Conservation (phyloP, 2,329 filamentous ascomycete species). For the Aspergillus versicolor region DNA sequence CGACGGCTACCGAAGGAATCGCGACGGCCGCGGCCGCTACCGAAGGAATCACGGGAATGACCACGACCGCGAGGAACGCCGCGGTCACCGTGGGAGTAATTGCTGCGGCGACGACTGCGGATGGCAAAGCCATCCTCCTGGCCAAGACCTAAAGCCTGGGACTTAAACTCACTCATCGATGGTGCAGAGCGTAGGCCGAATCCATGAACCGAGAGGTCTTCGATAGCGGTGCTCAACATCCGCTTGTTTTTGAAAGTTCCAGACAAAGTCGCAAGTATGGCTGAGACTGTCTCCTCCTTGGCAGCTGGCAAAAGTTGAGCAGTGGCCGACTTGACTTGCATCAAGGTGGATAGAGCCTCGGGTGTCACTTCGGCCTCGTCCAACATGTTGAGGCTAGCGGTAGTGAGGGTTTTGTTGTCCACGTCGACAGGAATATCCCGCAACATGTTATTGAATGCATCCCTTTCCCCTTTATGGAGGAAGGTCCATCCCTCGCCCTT, state of each 20-base stretch:
- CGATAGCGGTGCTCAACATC: conserved; percentile 44
- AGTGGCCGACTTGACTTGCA: conserved; percentile 46
- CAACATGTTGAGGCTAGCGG: conserved; percentile 10
- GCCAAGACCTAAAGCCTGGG: not conserved
- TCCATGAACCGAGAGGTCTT: conserved; percentile 46
- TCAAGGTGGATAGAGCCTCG: conserved; percentile 20
- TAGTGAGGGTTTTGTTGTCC: conserved; percentile 19
- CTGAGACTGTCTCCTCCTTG: conserved; percentile 33
- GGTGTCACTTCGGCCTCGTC: conserved; percentile 4
- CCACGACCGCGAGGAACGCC: not conserved
- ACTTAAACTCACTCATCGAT: not conserved
- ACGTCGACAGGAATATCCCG: conserved; percentile 13
- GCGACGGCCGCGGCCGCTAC: not conserved
- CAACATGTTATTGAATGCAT: conserved; percentile 38
- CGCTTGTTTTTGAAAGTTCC: conserved; percentile 35
- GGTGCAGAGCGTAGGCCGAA: not conserved
- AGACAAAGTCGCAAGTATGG: conserved; percentile 23
- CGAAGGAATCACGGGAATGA: too few species aligned
- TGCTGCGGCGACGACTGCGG: not conserved
- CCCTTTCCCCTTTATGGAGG: conserved; percentile 52
- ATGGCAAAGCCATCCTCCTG: not conserved
- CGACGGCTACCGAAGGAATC: not conserved
- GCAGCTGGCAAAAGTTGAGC: conserved; percentile 21
- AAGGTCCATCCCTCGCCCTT: conserved; percentile 64
- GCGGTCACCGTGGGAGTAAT: not conserved